These are phyloP conservation scores for Phaeolepiota aurea DNA, from an alignment of 768 basidiomycete genomes.

Conservation along the genomic window DNA sequence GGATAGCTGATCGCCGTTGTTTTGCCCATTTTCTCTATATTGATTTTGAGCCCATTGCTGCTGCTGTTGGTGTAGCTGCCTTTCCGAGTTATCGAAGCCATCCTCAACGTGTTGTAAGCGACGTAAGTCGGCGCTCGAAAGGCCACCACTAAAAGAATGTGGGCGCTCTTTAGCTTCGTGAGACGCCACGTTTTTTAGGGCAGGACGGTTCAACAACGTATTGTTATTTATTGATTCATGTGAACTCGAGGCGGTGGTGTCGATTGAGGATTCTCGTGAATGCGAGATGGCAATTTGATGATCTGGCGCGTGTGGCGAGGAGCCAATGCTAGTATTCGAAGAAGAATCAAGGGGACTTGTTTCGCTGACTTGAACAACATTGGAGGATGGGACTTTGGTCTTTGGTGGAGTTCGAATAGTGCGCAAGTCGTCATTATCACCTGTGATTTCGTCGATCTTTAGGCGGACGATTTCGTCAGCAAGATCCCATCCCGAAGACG, in stretches of 20 bases:
- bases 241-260: constrained; percentile 55
- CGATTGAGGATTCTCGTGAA: constrained; percentile 79
- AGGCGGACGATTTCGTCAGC: constrained; percentile 67
- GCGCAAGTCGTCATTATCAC: constrained; percentile 44
- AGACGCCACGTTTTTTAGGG: constrained; percentile 42
- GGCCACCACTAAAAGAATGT: constrained; percentile 74
- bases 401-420: constrained; percentile 64
- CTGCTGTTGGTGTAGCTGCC: constrained; percentile 31
- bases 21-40: constrained; percentile 32
- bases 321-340: constrained; percentile 63
- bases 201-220: constrained; percentile 45
- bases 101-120: constrained; percentile 67
- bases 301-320: constrained; percentile 63
- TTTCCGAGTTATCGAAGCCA: constrained; percentile 24
- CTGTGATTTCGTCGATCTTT: constrained; percentile 49
- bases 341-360: constrained; percentile 67
- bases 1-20: constrained; percentile 35
- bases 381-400: constrained; percentile 42
- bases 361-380: constrained; percentile 52
- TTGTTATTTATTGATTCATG: constrained; percentile 52
- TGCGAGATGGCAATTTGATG: constrained; percentile 62
- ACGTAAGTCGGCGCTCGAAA: constrained; percentile 66
- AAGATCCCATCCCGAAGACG: constrained; percentile 57
- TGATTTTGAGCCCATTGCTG: constrained; percentile 43
- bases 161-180: constrained; percentile 68